A percentile compares a stretch with the other conserved stretches of the same genome.
phyloP scores from a whole-genome alignment of 495 filamentous ascomycete genomes.

The Recurvomyces mirabilis region DNA sequence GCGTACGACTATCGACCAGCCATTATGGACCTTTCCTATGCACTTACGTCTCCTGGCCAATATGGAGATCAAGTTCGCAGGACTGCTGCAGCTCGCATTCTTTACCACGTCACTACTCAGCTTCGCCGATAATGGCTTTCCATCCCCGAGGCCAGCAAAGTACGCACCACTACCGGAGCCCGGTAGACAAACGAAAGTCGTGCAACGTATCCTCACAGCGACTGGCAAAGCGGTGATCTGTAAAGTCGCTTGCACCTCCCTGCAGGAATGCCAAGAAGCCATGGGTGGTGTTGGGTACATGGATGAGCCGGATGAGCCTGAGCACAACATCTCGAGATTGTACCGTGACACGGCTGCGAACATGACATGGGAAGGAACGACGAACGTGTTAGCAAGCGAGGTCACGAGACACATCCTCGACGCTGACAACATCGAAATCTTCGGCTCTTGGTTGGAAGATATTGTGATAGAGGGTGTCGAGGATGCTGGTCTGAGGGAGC shows the following conservation, averaged over 20 bases:
- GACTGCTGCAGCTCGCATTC: slow-evolving; percentile 48
- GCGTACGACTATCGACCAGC: slow-evolving; percentile 31
- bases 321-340: slow-evolving; percentile 53
- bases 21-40: slow-evolving; percentile 20
- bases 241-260: slow-evolving; percentile 40
- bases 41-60: slow-evolving; percentile 38
- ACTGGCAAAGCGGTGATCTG: slow-evolving; percentile 54
- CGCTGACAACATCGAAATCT: slow-evolving; percentile 3
- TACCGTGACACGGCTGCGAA: slow-evolving; percentile 54
- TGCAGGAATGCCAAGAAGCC: slow-evolving; percentile 56
- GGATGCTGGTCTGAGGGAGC: not conserved
- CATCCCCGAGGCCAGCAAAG: not conserved
- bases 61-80: slow-evolving; percentile 46
- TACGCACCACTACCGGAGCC: slow-evolving; percentile 12
- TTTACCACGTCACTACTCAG: slow-evolving; percentile 51
- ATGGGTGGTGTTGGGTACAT: slow-evolving; percentile 71
- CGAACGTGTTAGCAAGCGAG: slow-evolving; percentile 56
- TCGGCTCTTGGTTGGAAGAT: slow-evolving; percentile 9
- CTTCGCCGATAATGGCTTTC: slow-evolving; percentile 34
- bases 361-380: slow-evolving; percentile 68
- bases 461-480: not conserved
- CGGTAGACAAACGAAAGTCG: slow-evolving; percentile 30
- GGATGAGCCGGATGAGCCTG: slow-evolving; percentile 46
- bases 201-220: slow-evolving; percentile 50
- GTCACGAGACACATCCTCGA: slow-evolving; percentile 33